Evolutionary conservation across 805 yeast species (phyloP), one percentile per base, ranked within the genome.

Genomic region (Suhomyces xylopsoci): DNA sequence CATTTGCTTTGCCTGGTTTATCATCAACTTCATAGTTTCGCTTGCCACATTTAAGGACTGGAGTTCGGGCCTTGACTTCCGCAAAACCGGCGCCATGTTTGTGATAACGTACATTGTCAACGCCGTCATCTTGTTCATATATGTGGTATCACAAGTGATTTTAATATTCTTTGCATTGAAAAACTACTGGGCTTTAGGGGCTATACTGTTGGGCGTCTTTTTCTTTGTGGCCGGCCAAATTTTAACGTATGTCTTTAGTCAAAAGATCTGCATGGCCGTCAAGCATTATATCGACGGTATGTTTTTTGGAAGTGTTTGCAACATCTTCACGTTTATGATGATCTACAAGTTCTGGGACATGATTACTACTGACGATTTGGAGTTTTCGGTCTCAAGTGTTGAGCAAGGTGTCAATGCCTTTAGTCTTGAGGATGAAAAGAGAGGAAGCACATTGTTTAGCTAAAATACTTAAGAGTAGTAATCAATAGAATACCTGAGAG

Each of bases 321-420:
- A 90, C 65, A 65, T 90, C 48, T 87, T 90, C 62, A 80, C 96
- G 3, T 73, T 88, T 51, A 91, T 94, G 96, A 93, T 94, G 98
- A 78, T 93, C 49, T 93, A 91, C 76, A 92, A 94, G 71, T 90
- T 84, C 60, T 93, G 98, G 97, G 97, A 92, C 64, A 90, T 92
- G 81, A 86, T 93, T 49, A 94, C 98, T 10, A 84, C 85, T 52
- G 98, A 93, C 63, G 98, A 94, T 67, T 83, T 93, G 61, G 99
- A 93, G 71, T 94, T 93, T 69, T 83, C 90, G 47, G 94, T 90
- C 49, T 78, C 79, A 12, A 70, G 64, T 41, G 74, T 69, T 14
- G 79, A 74, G 55, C 72, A 70, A 32, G 74, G 74, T 4, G 70
- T 73, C 24, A 54, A 58, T 50, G 65, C 68, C 4, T 69, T 69